These are phyloP conservation scores for Silene coronaria DNA, from an alignment of 179 eudicot species.

Conservation along the genomic window DNA sequence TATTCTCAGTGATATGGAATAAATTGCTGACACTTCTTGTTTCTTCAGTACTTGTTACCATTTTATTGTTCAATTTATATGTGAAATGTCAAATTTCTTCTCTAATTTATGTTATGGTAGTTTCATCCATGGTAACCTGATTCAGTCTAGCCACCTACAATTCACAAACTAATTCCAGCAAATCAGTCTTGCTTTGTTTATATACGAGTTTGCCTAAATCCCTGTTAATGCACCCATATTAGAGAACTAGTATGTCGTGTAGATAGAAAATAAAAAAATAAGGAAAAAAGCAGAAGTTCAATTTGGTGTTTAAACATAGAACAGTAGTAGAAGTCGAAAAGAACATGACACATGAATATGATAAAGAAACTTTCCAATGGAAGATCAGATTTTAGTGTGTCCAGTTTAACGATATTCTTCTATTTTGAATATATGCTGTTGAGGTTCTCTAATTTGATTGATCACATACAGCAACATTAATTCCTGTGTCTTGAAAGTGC, in stretches of 20 bases:
- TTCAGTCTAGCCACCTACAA: background rate
- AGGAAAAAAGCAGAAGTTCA: background rate
- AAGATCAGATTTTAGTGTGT: background rate
- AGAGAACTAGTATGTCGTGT: background rate
- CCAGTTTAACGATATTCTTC: background rate
- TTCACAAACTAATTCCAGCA: background rate
- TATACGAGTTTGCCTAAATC: background rate
- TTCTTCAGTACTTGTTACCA: background rate
- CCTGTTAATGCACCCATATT: background rate
- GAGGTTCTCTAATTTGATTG: background rate
- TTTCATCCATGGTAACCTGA: background rate
- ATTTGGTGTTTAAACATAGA: background rate
- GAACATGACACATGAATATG: background rate
- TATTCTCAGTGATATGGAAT: conserved; percentile 2
- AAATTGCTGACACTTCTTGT: conserved; percentile 1
- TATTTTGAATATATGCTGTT: background rate
- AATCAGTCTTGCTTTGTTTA: background rate
- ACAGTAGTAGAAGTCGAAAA: background rate
- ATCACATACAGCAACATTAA: background rate
- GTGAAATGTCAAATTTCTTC: conserved; percentile 1
- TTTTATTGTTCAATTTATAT: background rate
- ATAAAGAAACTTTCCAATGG: background rate
- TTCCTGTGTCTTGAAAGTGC: background rate
- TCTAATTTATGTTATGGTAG: background rate
- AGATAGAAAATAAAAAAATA: background rate